Conservation (phyloP, 1,284 basidiomycete genomes). For the Ustilago bromivora region DNA sequence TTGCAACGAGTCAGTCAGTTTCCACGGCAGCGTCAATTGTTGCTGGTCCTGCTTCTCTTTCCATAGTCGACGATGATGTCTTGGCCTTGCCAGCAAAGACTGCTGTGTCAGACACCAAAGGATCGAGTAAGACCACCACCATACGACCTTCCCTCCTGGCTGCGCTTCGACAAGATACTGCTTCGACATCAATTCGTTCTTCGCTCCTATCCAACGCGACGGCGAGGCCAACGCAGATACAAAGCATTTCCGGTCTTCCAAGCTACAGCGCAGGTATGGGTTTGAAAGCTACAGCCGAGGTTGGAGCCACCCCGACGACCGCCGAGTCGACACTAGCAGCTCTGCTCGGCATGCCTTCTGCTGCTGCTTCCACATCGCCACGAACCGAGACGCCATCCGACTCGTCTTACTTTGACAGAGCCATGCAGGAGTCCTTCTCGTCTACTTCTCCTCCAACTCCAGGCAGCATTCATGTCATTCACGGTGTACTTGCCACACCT, state of each 20-base stretch:
- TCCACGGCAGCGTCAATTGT: conserved; percentile 1
- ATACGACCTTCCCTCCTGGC: conserved; percentile 43
- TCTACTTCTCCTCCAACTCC: conserved; percentile 45
- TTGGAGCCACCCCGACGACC: conserved; percentile 6
- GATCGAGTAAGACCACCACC: conserved; percentile 1
- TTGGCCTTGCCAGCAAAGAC: neutral
- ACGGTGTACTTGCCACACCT: conserved; percentile 29
- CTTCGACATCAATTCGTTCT: conserved; percentile 7
- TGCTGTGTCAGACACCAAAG: conserved; percentile 2
- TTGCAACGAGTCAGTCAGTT: neutral
- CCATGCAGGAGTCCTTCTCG: conserved; percentile 35
- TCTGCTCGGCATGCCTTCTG: conserved; percentile 44
- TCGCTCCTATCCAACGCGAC: neutral
- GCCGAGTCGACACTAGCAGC: conserved; percentile 46
- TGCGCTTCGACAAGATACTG: conserved; percentile 20
- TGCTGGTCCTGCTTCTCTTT: neutral
- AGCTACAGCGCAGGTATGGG: conserved; percentile 10
- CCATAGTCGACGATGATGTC: neutral
- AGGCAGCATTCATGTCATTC: conserved; percentile 43
- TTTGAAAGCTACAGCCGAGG: conserved; percentile 15
- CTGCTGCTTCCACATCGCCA: conserved; percentile 24
- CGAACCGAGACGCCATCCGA: conserved; percentile 46
- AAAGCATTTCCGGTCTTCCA: conserved; percentile 16
- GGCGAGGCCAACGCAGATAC: neutral
- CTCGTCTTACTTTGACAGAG: conserved; percentile 49